These are phyloP conservation scores for Arctium minus DNA, from an alignment of 129 eudicot species.

Conservation along the genomic window DNA sequence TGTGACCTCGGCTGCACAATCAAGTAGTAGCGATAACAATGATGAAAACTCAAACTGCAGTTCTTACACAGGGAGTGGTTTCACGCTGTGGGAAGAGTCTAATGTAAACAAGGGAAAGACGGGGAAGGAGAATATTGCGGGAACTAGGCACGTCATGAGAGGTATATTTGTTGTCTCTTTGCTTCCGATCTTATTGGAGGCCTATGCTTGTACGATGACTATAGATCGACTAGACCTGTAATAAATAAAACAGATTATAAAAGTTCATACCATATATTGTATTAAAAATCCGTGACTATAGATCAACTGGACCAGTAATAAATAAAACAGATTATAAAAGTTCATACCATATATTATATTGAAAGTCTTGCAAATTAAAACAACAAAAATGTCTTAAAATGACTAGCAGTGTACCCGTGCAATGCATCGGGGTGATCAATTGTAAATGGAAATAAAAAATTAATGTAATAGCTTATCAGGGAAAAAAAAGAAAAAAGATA, in stretches of 20 bases:
- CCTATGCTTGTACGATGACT: background rate
- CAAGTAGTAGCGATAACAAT: constrained; percentile 61
- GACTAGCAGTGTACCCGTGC: no score
- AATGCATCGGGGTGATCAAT: no score
- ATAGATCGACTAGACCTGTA: background rate
- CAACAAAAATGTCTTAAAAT: background rate
- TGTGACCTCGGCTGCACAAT: constrained; percentile 38
- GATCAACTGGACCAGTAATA: no score
- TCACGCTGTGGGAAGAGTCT: constrained; percentile 82
- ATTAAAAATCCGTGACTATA: no score
- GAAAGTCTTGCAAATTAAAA: background rate
- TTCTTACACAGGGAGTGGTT: constrained; percentile 82
- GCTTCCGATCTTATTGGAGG: background rate
- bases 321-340: no score
- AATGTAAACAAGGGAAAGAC: constrained; percentile 75
- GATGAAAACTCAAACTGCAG: constrained; percentile 76
- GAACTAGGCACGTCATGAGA: constrained; percentile 44
- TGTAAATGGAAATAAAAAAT: no score
- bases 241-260: background rate
- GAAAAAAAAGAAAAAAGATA: no score
- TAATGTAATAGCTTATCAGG: no score
- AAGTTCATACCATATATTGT: background rate
- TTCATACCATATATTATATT: no score
- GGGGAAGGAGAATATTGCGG: constrained; percentile 81
- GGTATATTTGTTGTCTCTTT: constrained; percentile 36